Percentiles rank a stretch among this genome's conserved stretches.
These are phyloP conservation scores for Vigna reflexopilosa DNA, from an alignment of 306 rosid species.

Conservation along the genomic window DNA sequence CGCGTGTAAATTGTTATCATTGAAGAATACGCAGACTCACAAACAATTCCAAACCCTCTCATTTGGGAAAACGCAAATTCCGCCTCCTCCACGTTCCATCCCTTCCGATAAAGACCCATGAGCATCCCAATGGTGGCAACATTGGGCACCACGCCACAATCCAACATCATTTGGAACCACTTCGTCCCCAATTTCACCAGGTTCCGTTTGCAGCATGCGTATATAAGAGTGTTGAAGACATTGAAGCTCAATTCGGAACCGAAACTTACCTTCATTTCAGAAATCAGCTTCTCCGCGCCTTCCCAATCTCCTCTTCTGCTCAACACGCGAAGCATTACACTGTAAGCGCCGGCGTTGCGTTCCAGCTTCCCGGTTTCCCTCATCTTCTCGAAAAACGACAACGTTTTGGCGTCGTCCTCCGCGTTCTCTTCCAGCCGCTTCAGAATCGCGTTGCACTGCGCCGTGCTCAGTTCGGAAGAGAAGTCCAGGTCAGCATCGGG, in stretches of 20 bases:
- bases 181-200: constrained; percentile 54
- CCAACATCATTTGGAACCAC: constrained; percentile 81
- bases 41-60: constrained; percentile 62
- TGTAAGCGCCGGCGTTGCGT: constrained; percentile 63
- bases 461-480: constrained; percentile 61
- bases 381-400: constrained; percentile 77
- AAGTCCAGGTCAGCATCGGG: constrained; percentile 65
- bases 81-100: constrained; percentile 74
- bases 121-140: constrained; percentile 80
- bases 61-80: constrained; percentile 69
- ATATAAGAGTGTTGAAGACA: constrained; percentile 76
- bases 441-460: constrained; percentile 68
- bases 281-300: constrained; percentile 62
- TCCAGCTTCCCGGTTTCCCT: constrained; percentile 66
- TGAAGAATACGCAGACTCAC: constrained; percentile 75
- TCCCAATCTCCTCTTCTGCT: constrained; percentile 70
- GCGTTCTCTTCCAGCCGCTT: constrained; percentile 58
- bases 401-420: constrained; percentile 53
- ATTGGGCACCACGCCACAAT: constrained; percentile 64
- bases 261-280: constrained; percentile 53
- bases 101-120: constrained; percentile 79
- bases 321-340: constrained; percentile 56
- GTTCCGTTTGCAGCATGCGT: constrained; percentile 62
- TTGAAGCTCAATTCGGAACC: constrained; percentile 58
- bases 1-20: constrained; percentile 83